Base-by-base conservation (phyloP, 331 rosid genomes). In the Quercus tomentella region DNA sequence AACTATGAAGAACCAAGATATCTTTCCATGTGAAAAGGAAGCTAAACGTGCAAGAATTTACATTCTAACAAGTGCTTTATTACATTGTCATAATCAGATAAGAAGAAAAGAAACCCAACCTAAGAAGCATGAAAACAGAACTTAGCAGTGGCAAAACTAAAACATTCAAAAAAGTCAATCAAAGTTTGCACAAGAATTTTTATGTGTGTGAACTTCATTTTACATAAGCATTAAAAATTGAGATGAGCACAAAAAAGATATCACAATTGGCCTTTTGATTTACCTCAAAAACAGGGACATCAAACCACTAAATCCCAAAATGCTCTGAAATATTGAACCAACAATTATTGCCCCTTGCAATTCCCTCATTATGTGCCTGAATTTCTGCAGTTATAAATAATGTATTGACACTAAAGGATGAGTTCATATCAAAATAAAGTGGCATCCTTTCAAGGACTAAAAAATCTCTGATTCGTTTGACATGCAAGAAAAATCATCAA, bases 291-390 rank as follows among this genome's bases (percentile, higher is more conserved):
- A 66, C 78, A 89, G 35, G 78, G 94, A 88, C 98, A 95, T 93
- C 80, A 90, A 89, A 77, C 99, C 98, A 79, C 89, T 93, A 80
- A 88, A 88, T 70, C 99, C 99, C 82, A 95, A 83, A 77, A 95
- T 76, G 88, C 85, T 84, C 83, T 95, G 99, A 88, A 93, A 93
- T 81, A 93, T 70, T 25, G 98, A 93, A 82, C 98, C 92, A 79
- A 95, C 83, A 77, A 95, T 91, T 86, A 95, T 86, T 78, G 97
- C 99, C 83, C 99, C 99, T 85, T 95, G 99, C 57, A 95, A 92
- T 88, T 95, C 99, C 81, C 92, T 91, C 99, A 95, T 95, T 88
- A 95, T 95, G 82, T 89, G 94, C 83, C 93, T 87, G 85, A 95
- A 95, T 86, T 91, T 95, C 99, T 95, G 89, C 82, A 76, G 58